Evolutionary conservation across 495 filamentous ascomycete genomes (phyloP).

Genomic region (Pseudoneurospora amorphoporcata): DNA sequence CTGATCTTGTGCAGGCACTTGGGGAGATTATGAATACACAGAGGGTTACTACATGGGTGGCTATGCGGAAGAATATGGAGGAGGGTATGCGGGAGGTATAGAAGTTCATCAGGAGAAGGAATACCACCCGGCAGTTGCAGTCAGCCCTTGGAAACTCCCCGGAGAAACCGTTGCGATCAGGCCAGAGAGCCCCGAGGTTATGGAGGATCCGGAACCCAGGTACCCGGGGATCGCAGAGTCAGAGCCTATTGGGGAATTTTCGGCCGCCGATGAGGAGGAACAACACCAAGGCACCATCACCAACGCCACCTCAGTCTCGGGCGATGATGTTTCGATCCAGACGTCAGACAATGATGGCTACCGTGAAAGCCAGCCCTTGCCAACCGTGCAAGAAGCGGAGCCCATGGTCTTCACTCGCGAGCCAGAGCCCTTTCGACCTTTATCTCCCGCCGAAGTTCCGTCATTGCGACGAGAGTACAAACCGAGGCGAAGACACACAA

Average conservation of each 20-base stretch:
- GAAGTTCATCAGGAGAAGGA: neutral
- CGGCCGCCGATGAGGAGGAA: neutral
- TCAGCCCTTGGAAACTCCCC: neutral
- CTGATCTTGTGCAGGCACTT: neutral
- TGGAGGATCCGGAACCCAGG: neutral
- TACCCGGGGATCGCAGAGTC: neutral
- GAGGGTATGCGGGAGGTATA: neutral
- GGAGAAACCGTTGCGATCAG: neutral
- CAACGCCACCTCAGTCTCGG: neutral
- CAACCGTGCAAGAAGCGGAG: neutral
- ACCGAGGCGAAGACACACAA: neutral
- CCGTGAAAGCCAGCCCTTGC: neutral
- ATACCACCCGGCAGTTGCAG: neutral
- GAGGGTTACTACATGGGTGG: neutral
- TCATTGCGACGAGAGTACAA: neutral
- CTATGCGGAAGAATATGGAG: neutral
- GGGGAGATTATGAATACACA: neutral
- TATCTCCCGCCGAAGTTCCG: neutral
- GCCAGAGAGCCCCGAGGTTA: neutral
- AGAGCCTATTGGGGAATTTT: neutral
- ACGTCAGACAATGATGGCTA: neutral
- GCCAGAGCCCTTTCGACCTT: neutral
- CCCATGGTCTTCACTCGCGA: neutral
- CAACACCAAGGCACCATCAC: neutral
- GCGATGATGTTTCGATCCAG: neutral